These are phyloP conservation scores for Monosporascus sp. DNA, from an alignment of 2,329 filamentous ascomycete species.

Conservation along the genomic window DNA sequence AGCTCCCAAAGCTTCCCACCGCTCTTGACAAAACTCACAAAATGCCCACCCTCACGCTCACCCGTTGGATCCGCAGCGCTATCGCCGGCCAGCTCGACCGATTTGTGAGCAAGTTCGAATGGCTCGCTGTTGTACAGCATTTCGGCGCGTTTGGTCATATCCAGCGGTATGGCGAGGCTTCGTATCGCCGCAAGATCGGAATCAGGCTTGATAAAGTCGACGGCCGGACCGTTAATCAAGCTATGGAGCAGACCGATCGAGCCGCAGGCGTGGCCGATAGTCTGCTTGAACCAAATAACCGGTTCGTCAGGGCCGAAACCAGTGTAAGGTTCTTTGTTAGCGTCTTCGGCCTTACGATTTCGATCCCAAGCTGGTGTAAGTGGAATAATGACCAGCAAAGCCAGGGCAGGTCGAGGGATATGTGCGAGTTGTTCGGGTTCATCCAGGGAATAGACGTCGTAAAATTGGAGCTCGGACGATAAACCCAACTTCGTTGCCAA, in stretches of 20 bases:
- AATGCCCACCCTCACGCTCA: conserved; percentile 65
- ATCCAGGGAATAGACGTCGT: conserved; percentile 78
- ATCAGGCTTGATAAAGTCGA: conserved; percentile 45
- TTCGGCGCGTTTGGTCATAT: conserved; percentile 57
- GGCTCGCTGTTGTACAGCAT: conserved; percentile 66
- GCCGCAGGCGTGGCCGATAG: conserved; percentile 77
- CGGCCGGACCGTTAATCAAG: conserved; percentile 63
- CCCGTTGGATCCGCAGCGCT: conserved; percentile 59
- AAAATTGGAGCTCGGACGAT: conserved; percentile 63
- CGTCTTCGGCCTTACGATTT: conserved; percentile 33
- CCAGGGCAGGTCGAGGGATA: conserved; percentile 70
- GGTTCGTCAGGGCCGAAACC: conserved; percentile 51
- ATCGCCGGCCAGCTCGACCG: conserved; percentile 64
- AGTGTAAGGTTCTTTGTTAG: conserved; percentile 10
- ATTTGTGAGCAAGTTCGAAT: conserved; percentile 69
- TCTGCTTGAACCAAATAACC: conserved; percentile 81
- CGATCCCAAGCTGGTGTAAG: conserved; percentile 39
- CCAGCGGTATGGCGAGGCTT: conserved; percentile 56
- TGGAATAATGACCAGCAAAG: conserved; percentile 77
- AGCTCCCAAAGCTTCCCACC: conserved; percentile 70
- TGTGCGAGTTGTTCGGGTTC: conserved; percentile 71
- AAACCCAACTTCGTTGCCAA: conserved; percentile 70
- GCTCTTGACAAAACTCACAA: conserved; percentile 73
- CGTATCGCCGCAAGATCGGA: conserved; percentile 57
- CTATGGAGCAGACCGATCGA: conserved; percentile 73